Conservation (phyloP, 805 yeast genomes). For the Wickerhamomyces strasburgensis region DNA sequence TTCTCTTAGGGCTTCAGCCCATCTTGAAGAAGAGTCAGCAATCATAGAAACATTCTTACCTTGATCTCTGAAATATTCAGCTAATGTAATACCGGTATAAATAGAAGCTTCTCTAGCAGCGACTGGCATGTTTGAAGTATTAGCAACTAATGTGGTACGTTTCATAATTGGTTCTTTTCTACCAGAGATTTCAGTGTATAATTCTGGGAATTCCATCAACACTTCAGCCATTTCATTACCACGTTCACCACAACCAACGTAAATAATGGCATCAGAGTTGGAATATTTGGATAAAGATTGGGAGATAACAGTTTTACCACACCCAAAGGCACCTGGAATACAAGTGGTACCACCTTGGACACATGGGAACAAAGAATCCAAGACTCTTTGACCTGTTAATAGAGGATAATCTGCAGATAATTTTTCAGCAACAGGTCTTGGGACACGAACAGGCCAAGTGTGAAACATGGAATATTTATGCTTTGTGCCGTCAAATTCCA, state of each 20-base stretch:
- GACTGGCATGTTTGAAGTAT: constrained; percentile 99
- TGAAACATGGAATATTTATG: constrained; percentile 89
- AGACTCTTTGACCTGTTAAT: constrained; percentile 97
- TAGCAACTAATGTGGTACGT: constrained; percentile 97
- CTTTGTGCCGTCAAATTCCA: constrained; percentile 88
- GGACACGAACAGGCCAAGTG: constrained; percentile 99
- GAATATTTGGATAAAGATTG: constrained; percentile 96
- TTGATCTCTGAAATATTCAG: constrained; percentile 99
- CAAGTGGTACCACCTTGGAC: constrained; percentile 99
- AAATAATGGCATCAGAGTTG: constrained; percentile 93
- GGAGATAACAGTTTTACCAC: constrained; percentile 98
- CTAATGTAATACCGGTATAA: constrained; percentile 97
- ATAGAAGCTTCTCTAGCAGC: constrained; percentile 99
- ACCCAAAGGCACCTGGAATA: constrained; percentile 99
- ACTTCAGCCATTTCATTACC: constrained; percentile 99
- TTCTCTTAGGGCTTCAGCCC: constrained; percentile 99
- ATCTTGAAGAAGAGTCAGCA: constrained; percentile 99
- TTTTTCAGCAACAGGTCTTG: constrained; percentile 96
- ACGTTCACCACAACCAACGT: constrained; percentile 94
- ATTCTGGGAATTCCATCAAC: constrained; percentile 98
- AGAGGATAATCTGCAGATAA: constrained; percentile 91
- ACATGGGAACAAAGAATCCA: constrained; percentile 96
- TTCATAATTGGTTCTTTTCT: constrained; percentile 98
- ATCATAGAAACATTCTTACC: constrained; percentile 99
- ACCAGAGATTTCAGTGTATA: constrained; percentile 85